These are phyloP conservation scores for Fraxinus sp. DNA, from an alignment of 305 asterid species.

Conservation along the genomic window DNA sequence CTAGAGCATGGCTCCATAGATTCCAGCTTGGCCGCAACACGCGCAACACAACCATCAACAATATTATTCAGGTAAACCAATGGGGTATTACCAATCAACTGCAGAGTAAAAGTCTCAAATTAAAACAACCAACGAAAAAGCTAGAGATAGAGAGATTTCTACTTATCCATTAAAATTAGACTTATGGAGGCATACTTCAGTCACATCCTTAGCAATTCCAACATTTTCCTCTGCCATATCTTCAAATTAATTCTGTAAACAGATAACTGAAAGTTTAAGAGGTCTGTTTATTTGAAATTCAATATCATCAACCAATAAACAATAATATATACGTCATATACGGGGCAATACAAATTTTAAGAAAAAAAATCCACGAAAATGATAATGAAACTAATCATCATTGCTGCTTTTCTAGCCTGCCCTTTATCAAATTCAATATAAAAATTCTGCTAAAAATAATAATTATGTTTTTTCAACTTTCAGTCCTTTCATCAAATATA, in stretches of 20 bases:
- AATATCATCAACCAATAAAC: neutral
- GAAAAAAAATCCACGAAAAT: neutral
- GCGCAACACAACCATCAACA: conserved; percentile 38
- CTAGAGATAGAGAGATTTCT: neutral
- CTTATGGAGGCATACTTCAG: neutral
- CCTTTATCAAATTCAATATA: neutral
- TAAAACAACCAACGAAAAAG: neutral
- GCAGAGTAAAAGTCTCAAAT: neutral
- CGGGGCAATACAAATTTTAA: neutral
- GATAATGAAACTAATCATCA: neutral
- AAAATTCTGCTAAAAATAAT: neutral
- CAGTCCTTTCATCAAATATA: neutral
- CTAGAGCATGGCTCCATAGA: conserved; percentile 49
- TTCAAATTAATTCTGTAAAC: neutral
- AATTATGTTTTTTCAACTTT: neutral
- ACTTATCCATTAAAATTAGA: neutral
- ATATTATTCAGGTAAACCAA: conserved; percentile 30
- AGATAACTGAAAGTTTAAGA: neutral
- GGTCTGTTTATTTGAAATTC: neutral
- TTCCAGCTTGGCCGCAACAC: conserved; percentile 44
- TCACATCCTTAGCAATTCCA: conserved; percentile 5
- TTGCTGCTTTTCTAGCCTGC: neutral
- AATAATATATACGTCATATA: neutral
- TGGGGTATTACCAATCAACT: conserved; percentile 29
- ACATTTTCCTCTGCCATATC: neutral